These are phyloP conservation scores for Albatrellus ellisii DNA, from an alignment of 768 basidiomycete genomes.

Conservation along the genomic window DNA sequence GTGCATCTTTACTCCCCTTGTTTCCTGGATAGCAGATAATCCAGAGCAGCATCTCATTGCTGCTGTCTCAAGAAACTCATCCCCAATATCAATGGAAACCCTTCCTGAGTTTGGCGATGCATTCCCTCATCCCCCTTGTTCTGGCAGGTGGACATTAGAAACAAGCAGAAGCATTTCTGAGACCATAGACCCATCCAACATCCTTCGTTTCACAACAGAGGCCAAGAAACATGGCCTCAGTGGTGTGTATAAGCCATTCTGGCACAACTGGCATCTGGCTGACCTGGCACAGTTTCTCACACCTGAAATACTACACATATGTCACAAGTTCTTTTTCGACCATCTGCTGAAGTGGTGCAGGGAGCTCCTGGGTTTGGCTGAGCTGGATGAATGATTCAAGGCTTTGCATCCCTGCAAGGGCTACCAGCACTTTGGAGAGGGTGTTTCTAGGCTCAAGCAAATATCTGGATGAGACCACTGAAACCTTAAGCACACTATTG, in stretches of 20 bases:
- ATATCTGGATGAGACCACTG: constrained; percentile 28
- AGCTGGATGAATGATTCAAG: constrained; percentile 26
- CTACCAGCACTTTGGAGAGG: constrained; percentile 25
- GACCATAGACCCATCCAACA: neutral
- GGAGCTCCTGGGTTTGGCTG: constrained; percentile 16
- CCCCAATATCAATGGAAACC: neutral
- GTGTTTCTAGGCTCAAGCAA: constrained; percentile 27
- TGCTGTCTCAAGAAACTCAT: neutral
- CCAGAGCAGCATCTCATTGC: neutral
- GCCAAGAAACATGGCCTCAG: constrained; percentile 1
- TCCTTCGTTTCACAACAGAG: neutral
- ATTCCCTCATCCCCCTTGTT: neutral
- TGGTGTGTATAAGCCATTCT: constrained; percentile 1
- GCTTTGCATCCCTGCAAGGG: constrained; percentile 24
- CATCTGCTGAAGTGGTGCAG: constrained; percentile 28
- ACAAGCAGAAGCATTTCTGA: neutral
- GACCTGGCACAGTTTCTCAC: constrained; percentile 5
- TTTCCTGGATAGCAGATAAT: neutral
- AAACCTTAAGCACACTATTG: constrained; percentile 23
- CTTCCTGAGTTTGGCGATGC: constrained; percentile 1
- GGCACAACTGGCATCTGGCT: neutral
- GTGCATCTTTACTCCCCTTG: neutral
- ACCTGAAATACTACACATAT: constrained; percentile 26
- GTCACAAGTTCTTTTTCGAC: constrained; percentile 25
- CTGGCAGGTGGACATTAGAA: neutral